A percentile compares a stretch with the other conserved stretches of the same genome.
Evolutionary conservation across 257 asterid genomes (phyloP).

Genomic region (Catharanthus roseus): DNA sequence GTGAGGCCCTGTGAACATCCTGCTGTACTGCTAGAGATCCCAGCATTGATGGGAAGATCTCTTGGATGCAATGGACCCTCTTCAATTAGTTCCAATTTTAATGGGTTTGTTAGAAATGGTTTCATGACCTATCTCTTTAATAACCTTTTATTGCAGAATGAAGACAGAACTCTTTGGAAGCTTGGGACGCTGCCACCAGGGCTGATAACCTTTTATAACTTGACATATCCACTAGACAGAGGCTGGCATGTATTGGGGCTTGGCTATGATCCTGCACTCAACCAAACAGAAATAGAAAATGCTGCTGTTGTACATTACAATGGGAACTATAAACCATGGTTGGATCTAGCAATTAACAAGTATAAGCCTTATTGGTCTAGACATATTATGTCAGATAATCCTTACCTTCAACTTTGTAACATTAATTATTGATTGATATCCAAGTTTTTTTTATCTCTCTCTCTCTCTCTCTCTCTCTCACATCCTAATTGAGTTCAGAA

Average conservation of each 20-base stretch:
- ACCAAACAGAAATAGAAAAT: constrained; percentile 69
- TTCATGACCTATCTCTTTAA: not conserved
- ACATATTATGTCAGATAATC: constrained; percentile 58
- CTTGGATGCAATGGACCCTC: not conserved
- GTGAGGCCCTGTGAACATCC: not conserved
- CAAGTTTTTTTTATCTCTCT: not conserved
- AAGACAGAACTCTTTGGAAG: constrained; percentile 90
- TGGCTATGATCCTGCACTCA: constrained; percentile 95
- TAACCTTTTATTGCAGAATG: constrained; percentile 46
- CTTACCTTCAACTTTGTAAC: constrained; percentile 59
- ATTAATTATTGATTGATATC: constrained; percentile 16
- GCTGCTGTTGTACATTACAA: constrained; percentile 92
- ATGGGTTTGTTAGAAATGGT: not conserved
- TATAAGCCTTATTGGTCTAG: constrained; percentile 81
- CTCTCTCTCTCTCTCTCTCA: not conserved
- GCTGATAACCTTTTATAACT: constrained; percentile 81
- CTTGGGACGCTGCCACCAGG: constrained; percentile 96
- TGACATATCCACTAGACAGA: constrained; percentile 79
- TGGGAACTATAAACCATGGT: constrained; percentile 97
- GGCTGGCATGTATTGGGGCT: constrained; percentile 93
- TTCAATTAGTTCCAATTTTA: not conserved
- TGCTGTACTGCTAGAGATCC: not conserved
- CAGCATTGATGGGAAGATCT: not conserved
- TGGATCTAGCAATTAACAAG: constrained; percentile 88
- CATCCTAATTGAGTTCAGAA: not conserved